A percentile compares a stretch with the other conserved stretches of the same genome.
Conservation (phyloP, 345 rosid genomes). For the Salix arbutifolia region DNA sequence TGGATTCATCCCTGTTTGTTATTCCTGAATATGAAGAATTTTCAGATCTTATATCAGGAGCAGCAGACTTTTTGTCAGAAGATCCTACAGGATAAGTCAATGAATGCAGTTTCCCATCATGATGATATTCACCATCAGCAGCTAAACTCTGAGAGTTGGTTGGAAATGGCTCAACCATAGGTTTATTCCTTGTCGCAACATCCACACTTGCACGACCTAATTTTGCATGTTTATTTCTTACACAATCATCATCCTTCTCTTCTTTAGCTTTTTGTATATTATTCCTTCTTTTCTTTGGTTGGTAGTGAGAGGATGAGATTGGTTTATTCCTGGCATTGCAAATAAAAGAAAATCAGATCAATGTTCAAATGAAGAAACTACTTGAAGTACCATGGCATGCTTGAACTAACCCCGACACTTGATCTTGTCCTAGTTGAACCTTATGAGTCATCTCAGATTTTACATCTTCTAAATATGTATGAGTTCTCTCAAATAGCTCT, state of each 20-base stretch:
- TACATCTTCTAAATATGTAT: too few relatives aligned
- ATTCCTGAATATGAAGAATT: constrained; percentile 13
- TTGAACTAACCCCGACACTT: too few relatives aligned
- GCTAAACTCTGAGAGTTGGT: constrained; percentile 14
- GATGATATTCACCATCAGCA: constrained; percentile 11
- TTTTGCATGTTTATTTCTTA: constrained; percentile 24
- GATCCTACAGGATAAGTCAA: neutral
- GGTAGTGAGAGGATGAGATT: constrained; percentile 9
- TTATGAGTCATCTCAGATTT: too few relatives aligned
- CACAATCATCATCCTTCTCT: constrained; percentile 17
- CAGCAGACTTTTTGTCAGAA: constrained; percentile 18
- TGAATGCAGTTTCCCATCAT: neutral
- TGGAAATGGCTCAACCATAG: neutral
- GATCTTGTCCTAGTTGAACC: too few relatives aligned
- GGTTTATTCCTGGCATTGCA: constrained; percentile 23
- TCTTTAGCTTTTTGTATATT: constrained; percentile 8
- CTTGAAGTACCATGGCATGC: neutral
- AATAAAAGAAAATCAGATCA: neutral
- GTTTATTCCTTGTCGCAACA: neutral
- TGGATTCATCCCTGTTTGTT: constrained; percentile 20
- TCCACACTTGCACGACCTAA: constrained; percentile 7
- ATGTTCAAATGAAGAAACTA: neutral
- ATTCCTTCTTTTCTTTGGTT: constrained; percentile 29
- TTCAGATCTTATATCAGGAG: constrained; percentile 12
- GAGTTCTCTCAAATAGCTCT: too few relatives aligned